Evolutionary conservation across 495 filamentous ascomycete species (phyloP).

Genomic region (Cetradonia linearis): DNA sequence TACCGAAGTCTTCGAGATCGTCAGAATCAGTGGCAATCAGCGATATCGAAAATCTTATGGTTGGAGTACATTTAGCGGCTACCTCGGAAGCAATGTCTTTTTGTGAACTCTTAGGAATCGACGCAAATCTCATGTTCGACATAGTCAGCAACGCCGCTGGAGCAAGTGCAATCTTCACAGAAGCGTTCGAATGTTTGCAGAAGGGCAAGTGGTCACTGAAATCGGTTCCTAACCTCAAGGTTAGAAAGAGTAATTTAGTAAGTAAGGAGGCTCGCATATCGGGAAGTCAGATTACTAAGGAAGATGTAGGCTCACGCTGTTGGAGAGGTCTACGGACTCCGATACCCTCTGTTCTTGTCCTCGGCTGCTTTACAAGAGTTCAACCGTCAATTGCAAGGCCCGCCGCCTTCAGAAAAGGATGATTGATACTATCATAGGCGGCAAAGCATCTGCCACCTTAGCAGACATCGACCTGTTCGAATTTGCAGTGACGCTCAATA

Average conservation of each 20-base stretch:
- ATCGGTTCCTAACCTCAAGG: neutral
- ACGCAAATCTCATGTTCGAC: conserved; percentile 53
- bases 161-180: conserved; percentile 49
- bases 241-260: neutral
- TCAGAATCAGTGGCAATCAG: conserved; percentile 27
- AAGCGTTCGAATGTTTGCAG: conserved; percentile 46
- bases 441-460: neutral
- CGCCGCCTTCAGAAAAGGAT: neutral
- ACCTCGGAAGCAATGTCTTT: conserved; percentile 59
- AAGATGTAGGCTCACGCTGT: neutral
- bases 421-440: neutral
- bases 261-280: neutral
- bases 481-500: neutral
- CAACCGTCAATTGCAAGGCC: neutral
- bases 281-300: neutral
- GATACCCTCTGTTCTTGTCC: conserved; percentile 9
- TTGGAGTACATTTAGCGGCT: conserved; percentile 53
- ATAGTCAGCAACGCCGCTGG: conserved; percentile 65
- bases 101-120: conserved; percentile 50
- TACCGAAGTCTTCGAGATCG: conserved; percentile 27
- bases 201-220: conserved; percentile 24
- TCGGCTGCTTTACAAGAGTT: conserved; percentile 15
- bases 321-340: neutral
- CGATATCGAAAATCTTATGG: conserved; percentile 50
- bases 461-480: neutral